A percentile compares a stretch with the other conserved stretches of the same genome.
These are phyloP conservation scores for Gloeophyllum trabeum DNA, from an alignment of 768 basidiomycete species.

Conservation along the genomic window DNA sequence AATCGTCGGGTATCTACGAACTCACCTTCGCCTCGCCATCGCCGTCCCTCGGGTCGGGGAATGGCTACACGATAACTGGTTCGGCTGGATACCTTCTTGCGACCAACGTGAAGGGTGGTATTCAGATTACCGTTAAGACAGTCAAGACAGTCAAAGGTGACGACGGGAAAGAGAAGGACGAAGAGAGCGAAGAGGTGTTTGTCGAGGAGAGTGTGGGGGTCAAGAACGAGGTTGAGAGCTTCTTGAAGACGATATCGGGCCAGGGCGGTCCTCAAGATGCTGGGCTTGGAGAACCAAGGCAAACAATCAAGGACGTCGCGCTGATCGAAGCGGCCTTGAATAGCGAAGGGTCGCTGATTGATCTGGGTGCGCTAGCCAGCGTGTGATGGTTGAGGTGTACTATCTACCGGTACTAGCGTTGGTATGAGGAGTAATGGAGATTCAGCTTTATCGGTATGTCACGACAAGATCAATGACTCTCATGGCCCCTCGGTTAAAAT, in stretches of 20 bases:
- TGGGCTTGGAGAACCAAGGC: slow-evolving; percentile 49
- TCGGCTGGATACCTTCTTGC: slow-evolving; percentile 49
- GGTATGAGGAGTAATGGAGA: too few species aligned
- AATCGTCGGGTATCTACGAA: slow-evolving; percentile 48
- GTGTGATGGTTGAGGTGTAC: too few species aligned
- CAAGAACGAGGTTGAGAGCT: slow-evolving; percentile 41
- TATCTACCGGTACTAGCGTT: too few species aligned
- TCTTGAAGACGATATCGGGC: slow-evolving; percentile 44
- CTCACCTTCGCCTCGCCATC: slow-evolving; percentile 54
- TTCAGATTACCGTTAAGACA: slow-evolving; percentile 28
- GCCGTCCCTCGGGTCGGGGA: slow-evolving; percentile 17
- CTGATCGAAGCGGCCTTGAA: slow-evolving; percentile 71
- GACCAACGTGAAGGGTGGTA: slow-evolving; percentile 3
- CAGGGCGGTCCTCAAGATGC: slow-evolving; percentile 31
- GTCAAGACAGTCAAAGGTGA: slow-evolving; percentile 21
- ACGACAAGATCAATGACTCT: too few species aligned
- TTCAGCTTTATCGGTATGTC: too few species aligned
- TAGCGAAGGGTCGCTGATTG: slow-evolving; percentile 48
- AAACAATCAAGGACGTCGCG: slow-evolving; percentile 64
- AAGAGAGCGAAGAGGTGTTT: slow-evolving; percentile 30
- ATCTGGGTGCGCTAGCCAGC: too few species aligned
- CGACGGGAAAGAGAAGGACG: slow-evolving; percentile 28
- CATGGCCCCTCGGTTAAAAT: too few species aligned
- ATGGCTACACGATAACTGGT: slow-evolving; percentile 45
- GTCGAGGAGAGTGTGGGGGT: slow-evolving; percentile 43